Evolutionary conservation across 2,329 filamentous ascomycete genomes (phyloP).

Genomic region (Botrytis fragariae): DNA sequence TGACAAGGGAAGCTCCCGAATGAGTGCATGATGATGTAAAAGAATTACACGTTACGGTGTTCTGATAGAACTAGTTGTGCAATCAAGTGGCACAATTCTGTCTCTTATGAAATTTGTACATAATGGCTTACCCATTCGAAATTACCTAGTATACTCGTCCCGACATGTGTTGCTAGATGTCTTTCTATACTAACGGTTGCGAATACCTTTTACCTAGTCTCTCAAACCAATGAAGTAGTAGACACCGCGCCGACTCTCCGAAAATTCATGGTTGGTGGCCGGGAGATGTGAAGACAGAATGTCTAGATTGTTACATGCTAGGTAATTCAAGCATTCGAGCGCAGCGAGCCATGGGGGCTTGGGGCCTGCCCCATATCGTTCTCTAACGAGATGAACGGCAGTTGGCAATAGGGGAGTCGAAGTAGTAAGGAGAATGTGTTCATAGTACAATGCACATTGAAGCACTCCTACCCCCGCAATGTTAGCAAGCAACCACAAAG

Average conservation of each 20-base stretch:
- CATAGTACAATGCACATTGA: neutral
- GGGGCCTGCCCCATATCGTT: neutral
- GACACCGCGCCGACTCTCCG: neutral
- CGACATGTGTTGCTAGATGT: neutral
- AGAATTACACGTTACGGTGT: conserved; percentile 1
- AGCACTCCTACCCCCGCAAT: neutral
- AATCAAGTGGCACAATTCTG: neutral
- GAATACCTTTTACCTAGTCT: neutral
- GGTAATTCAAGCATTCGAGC: neutral
- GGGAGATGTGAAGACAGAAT: neutral
- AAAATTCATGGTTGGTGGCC: no score
- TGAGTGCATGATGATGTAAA: neutral
- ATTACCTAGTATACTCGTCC: neutral
- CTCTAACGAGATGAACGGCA: neutral
- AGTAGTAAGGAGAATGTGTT: neutral
- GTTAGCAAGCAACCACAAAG: neutral
- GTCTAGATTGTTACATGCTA: neutral
- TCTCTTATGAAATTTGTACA: neutral
- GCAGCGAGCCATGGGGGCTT: neutral
- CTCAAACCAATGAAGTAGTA: neutral
- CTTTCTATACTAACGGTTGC: neutral
- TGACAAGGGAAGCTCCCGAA: neutral
- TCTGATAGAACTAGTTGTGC: neutral
- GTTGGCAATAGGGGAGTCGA: accelerated
- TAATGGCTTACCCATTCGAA: neutral